A percentile compares a stretch with the other conserved stretches of the same genome.
phyloP scores from a whole-genome alignment of 306 rosid species.

The Oemleria cerasiformis region DNA sequence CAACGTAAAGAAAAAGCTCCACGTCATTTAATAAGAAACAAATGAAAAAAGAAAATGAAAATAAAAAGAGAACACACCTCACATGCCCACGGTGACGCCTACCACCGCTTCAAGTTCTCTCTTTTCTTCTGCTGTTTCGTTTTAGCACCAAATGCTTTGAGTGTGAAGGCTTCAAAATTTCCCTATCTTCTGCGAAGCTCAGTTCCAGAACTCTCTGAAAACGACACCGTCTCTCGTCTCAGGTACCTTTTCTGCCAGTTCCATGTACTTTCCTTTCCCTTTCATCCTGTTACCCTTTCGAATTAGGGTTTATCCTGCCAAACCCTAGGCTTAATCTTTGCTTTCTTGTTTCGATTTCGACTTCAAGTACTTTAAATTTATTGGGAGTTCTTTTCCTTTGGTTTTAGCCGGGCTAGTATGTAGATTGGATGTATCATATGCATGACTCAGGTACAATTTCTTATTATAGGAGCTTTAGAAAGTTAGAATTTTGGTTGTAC shows the following conservation, averaged over 20 bases:
- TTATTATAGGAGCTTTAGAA: not conserved
- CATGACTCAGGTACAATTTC: not conserved
- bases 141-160: slow-evolving; percentile 15
- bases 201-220: slow-evolving; percentile 23
- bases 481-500: not conserved
- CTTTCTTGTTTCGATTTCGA: not conserved
- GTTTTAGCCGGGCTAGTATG: not conserved
- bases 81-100: slow-evolving; percentile 4
- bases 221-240: slow-evolving; percentile 26
- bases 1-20: not conserved
- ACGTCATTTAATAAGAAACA: not conserved
- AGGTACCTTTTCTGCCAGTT: slow-evolving; percentile 28
- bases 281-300: not conserved
- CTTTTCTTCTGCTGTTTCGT: not conserved
- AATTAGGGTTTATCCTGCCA: slow-evolving; percentile 38
- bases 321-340: slow-evolving; percentile 25
- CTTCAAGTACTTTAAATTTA: not conserved
- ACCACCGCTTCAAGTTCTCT: not conserved
- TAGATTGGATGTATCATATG: not conserved
- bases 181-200: not conserved
- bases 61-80: not conserved
- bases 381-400: not conserved
- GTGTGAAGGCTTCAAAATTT: not conserved
- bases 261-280: not conserved
- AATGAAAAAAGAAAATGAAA: not conserved